Base-by-base conservation (phyloP, 257 asterid species). In the Orobanche coerulescens region DNA sequence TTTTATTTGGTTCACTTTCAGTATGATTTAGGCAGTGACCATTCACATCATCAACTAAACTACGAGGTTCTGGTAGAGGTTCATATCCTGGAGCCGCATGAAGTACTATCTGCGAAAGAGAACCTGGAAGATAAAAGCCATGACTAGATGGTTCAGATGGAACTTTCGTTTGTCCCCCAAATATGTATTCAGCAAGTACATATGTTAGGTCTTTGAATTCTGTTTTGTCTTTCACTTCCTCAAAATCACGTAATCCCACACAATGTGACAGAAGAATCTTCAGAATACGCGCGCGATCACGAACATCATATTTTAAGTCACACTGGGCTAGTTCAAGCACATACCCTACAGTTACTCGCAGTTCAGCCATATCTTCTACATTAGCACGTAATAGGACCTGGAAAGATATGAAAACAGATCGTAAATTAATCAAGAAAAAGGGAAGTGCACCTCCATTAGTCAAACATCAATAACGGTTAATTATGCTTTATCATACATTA, bases 21-120 rank as follows among this genome's bases (percentile, higher is more conserved):
- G 71, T 63, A 54, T 52, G 47, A 70, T 58, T 70, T 49, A 75
- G 67, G 54, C 68, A 53, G 43, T 40, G 36, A 60, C 62, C 55
- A 18, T 71, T 69, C 60, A 71, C 88, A 66, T 78, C 76, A 70
- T 57, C 82, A 30, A 58, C 70, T 49, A 86, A 67, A 81, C 98
- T 86, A 67, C 83, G 76, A 40, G 98, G 98, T 74, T 76, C 81
- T 67, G 98, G 98, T 52, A 93, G 95, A 76, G 95, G 96, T 80
- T 86, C 97, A 56, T 93, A 93, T 68, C 98, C 95, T 10, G 98
- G 97, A 83, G 98, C 98, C 64, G 98, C 98, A 70, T 93, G 98
- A 77, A 93, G 89, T 52, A 93, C 95, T 58, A 93, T 79, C 79
- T 86, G 98, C 12, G 98, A 93, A 67, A 93, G 95, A 73, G 98